Percentiles rank a stretch among this genome's conserved stretches.
These are phyloP conservation scores for Ascochyta koolunga DNA, from an alignment of 2,329 filamentous ascomycete species.

Conservation along the genomic window DNA sequence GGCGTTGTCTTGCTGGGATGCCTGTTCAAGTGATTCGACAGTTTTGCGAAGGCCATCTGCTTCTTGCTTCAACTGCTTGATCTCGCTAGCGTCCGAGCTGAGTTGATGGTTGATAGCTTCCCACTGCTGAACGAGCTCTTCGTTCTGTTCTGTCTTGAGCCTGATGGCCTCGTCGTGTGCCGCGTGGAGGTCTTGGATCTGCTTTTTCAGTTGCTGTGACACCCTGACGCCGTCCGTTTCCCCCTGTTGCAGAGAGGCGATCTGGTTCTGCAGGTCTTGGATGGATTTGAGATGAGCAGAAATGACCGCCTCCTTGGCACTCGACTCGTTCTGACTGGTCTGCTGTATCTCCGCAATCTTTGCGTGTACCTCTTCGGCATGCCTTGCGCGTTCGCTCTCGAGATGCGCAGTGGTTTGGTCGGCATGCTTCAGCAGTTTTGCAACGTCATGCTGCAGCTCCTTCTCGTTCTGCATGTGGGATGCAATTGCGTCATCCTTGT, in stretches of 20 bases:
- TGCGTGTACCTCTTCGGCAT: conserved; percentile 31
- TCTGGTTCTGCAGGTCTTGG: conserved; percentile 42
- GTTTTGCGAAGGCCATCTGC: conserved; percentile 39
- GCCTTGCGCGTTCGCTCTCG: conserved; percentile 37
- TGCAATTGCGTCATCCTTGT: conserved; percentile 41
- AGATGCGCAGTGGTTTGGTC: conserved; percentile 37
- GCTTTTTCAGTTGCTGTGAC: conserved; percentile 39
- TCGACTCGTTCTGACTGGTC: conserved; percentile 29
- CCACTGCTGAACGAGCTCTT: conserved; percentile 42
- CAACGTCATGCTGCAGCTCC: conserved; percentile 34
- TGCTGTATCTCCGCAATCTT: conserved; percentile 40
- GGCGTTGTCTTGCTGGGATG: conserved; percentile 34
- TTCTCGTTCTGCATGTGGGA: conserved; percentile 30
- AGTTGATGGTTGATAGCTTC: conserved; percentile 46
- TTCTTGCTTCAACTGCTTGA: conserved; percentile 38
- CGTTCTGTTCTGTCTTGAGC: conserved; percentile 38
- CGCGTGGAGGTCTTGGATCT: conserved; percentile 39
- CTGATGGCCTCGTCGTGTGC: conserved; percentile 39
- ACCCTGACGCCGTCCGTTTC: conserved; percentile 41
- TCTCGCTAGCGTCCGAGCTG: conserved; percentile 33
- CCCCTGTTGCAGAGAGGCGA: conserved; percentile 41
- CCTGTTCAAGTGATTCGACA: conserved; percentile 40
- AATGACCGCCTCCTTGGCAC: conserved; percentile 37
- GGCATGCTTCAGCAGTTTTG: conserved; percentile 37
- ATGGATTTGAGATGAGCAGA: conserved; percentile 39